Conservation (phyloP, 495 filamentous ascomycete genomes). For the Bathelium albidoporum region DNA sequence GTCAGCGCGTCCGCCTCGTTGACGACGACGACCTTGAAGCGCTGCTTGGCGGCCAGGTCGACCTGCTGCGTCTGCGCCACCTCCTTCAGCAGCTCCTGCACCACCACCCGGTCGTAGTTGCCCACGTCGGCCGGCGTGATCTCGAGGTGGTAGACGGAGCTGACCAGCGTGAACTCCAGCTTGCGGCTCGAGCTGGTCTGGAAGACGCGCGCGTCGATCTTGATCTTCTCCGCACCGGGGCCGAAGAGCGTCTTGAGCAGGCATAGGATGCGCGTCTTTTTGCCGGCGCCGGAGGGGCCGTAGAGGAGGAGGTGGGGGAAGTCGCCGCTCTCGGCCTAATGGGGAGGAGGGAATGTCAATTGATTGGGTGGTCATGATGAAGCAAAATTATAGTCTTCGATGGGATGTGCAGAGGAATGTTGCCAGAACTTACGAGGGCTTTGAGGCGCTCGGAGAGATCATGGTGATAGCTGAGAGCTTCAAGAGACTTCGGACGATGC, state of each 20-base stretch:
- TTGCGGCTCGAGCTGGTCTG: conserved; percentile 92
- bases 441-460: conserved; percentile 80
- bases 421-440: conserved; percentile 56
- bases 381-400: background rate
- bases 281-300: conserved; percentile 90
- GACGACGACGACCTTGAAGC: conserved; percentile 97
- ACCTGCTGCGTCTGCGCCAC: conserved; percentile 98
- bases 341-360: conserved; percentile 7
- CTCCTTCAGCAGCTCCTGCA: conserved; percentile 94
- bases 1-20: conserved; percentile 97
- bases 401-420: too few relatives aligned
- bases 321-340: conserved; percentile 88
- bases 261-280: conserved; percentile 92
- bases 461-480: conserved; percentile 76
- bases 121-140: conserved; percentile 98
- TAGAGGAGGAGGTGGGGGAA: conserved; percentile 96
- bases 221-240: conserved; percentile 31
- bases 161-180: conserved; percentile 96
- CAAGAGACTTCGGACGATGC: conserved; percentile 79
- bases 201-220: conserved; percentile 66
- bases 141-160: conserved; percentile 92
- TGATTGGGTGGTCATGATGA: background rate
- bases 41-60: conserved; percentile 74
- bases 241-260: conserved; percentile 40
- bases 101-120: conserved; percentile 85